Evolutionary conservation across 2,329 filamentous ascomycete genomes (phyloP), one percentile per base, ranked within the genome.

Genomic region (Calonectria honghensis): DNA sequence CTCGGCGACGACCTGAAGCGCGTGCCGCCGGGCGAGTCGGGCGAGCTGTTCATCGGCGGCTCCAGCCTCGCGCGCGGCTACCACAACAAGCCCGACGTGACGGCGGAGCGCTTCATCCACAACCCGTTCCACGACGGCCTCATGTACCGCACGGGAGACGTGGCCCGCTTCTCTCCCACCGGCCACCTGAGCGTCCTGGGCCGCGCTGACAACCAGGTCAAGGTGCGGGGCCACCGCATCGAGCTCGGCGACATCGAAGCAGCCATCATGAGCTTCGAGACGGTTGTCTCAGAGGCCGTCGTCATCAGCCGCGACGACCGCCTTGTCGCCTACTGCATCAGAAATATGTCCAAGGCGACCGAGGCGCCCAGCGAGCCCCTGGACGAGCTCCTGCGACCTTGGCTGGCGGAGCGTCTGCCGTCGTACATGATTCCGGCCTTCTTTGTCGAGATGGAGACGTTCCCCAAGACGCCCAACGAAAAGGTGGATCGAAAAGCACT

Each of bases 361-460:
- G 18, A 51, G 27, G 50, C 24, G 11, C 5, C 50, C 50, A 27
- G 27, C 10, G 10, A 14, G 9, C 50, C 50, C 16, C 11, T 51
- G 5, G 50, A 51, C 24, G n/a, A 51, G 24, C 50, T 51, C 27
- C 32, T 59, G 31, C 54, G 54, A 0, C 54, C 54, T 2, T 59
- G 54, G 54, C 0, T 59, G 9, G 35, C 5, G 2, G 54, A 37
- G n/a, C 31, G 54, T 11, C 20, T 59, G 7, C 54, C 54, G 4
- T 18, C 54, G 10, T 59, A 59, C 32, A 59, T 59, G 54, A 32
- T 59, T 20, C 54, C 54, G 20, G 31, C 54, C 1, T 37, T 59
- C 18, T 35, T 57, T n/a, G 29, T 57, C 14, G 29, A 32, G 29
- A 32, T 57, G 52, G 52, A 57, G 2, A 31, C 29, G 9, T n/a